Evolutionary conservation across 2,329 filamentous ascomycete species (phyloP), one percentile per base, ranked within the genome.

Genomic region (Helotiales sp.): DNA sequence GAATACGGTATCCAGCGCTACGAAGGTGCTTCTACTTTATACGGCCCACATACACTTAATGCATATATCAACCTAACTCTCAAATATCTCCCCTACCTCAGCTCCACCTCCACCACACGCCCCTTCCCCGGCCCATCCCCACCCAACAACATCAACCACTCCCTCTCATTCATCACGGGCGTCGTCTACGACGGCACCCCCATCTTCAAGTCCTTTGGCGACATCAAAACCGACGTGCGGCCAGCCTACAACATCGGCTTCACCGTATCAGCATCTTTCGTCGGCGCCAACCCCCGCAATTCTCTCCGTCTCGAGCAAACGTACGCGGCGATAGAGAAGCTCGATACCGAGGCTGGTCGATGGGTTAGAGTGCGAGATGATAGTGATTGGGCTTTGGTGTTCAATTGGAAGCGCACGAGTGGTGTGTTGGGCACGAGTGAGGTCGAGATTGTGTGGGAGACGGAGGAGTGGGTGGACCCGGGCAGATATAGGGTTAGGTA

Each of bases 11-110:
- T 96, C 54, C 95, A 97, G 80, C 90, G 95, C 10, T 97, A 97
- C 79, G 95, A 98, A 80, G 95, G 94, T n/a, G 95, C 93, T 0
- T 95, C 91, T 6, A 98, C 95, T 0, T 87, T 98, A 1, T 96
- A 92, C 77, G 95, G 95, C 0, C 91, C 86, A 1, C 88, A 93
- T 78, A 92, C 93, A 0, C 85, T 97, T 11, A 87, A 91, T 40
- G 95, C 93, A 0, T 96, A 96, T 81, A 92, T 97, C 80, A 94
- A 96, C 78, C 83, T 95, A 50, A 94, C 93, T 0, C 82, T 93
- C n/a, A 86, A 84, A 0, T 88, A 91, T 77, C 86, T 96, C 3
- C 85, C 84, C 17, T 90, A 90, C 77, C 86, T 96, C 3, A 82
- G 83, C 11, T 81, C 82, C 63, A 81, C 82, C 54, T 78, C 80